Evolutionary conservation across 495 filamentous ascomycete species (phyloP).

Genomic region (Parachaetomium inaequale): DNA sequence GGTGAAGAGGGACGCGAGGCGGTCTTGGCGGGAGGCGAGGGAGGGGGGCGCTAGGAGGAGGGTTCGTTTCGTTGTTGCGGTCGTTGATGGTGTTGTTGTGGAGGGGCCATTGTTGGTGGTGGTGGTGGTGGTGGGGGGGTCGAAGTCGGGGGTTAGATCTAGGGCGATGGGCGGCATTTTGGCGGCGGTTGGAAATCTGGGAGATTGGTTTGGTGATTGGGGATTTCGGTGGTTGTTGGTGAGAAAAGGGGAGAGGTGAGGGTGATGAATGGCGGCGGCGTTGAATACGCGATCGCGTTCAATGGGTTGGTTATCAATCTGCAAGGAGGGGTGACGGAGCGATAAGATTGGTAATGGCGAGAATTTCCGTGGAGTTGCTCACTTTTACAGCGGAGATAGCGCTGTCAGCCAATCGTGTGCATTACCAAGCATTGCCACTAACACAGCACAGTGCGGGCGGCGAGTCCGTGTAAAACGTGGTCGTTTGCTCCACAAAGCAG

Average conservation of each 20-base stretch:
- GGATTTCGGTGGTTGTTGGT: neutral
- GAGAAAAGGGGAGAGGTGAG: neutral
- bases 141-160: constrained; percentile 31
- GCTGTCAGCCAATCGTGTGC: constrained; percentile 7
- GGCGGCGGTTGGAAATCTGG: neutral
- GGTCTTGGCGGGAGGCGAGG: constrained; percentile 48
- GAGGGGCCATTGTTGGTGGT: constrained; percentile 3
- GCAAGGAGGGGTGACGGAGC: neutral
- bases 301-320: neutral
- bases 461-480: neutral
- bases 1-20: constrained; percentile 42
- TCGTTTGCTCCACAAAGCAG: neutral
- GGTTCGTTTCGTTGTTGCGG: constrained; percentile 35
- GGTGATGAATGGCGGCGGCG: neutral
- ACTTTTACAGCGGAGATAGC: constrained; percentile 18
- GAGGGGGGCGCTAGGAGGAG: constrained; percentile 55
- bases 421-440: constrained; percentile 30
- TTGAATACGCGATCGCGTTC: neutral
- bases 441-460: constrained; percentile 1
- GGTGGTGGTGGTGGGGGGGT: constrained; percentile 21
- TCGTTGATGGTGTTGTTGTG: too few relatives aligned
- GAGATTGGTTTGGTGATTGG: neutral
- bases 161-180: constrained; percentile 18
- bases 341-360: constrained; percentile 13
- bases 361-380: constrained; percentile 22